Evolutionary conservation across 2,329 filamentous ascomycete genomes (phyloP).

Genomic region (Ceratocystis cacaofunesta): DNA sequence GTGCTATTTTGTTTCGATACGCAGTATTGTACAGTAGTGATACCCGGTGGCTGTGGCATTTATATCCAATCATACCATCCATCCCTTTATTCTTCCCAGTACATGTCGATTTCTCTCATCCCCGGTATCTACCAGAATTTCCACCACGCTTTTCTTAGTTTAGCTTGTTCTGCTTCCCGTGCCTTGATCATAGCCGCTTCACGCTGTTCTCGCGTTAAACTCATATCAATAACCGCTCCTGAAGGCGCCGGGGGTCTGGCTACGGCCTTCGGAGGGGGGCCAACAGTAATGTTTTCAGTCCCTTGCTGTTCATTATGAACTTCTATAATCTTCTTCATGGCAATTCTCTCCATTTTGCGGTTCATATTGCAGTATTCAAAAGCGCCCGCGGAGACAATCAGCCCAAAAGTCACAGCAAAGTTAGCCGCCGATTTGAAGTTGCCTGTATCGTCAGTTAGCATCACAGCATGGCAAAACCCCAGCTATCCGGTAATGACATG

Average conservation of each 20-base stretch:
- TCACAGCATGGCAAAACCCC: background rate
- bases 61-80: constrained; percentile 1
- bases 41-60: background rate
- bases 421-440: constrained; percentile 56
- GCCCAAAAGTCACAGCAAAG: constrained; percentile 71
- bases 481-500: constrained; percentile 29
- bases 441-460: constrained; percentile 25
- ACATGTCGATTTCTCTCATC: background rate
- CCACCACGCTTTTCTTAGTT: constrained; percentile 34
- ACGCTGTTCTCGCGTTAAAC: constrained; percentile 10
- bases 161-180: constrained; percentile 24
- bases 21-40: constrained; percentile 11
- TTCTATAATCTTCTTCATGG: constrained; percentile 76
- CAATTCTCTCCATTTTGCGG: constrained; percentile 58
- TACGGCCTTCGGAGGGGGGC: constrained; percentile 8
- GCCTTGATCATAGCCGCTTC: constrained; percentile 18
- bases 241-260: constrained; percentile 1
- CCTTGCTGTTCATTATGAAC: constrained; percentile 39
- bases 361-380: constrained; percentile 76
- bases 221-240: constrained; percentile 7
- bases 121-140: constrained; percentile 35
- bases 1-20: constrained; percentile 15
- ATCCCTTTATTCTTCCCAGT: no score
- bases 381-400: constrained; percentile 50
- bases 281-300: constrained; percentile 25